Evolutionary conservation across 495 filamentous ascomycete species (phyloP).

Genomic region (Hyaloscypha finlandica): DNA sequence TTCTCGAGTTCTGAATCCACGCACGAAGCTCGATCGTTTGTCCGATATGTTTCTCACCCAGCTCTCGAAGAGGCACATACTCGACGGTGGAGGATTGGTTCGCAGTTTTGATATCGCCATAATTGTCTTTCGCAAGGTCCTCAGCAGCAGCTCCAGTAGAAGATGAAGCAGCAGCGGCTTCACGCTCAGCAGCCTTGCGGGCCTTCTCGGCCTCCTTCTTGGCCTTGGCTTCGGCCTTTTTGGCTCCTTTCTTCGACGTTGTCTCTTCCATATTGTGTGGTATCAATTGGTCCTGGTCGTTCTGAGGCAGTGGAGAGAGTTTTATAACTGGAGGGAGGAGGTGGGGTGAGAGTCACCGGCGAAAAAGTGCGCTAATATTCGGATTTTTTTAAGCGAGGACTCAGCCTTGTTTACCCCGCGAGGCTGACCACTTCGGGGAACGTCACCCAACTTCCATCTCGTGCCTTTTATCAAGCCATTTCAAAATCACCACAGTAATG

Average conservation of each 20-base stretch:
- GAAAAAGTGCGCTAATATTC: conserved; percentile 11
- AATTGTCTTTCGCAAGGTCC: conserved; percentile 71
- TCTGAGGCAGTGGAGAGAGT: not conserved
- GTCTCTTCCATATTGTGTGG: conserved; percentile 27
- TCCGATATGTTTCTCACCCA: conserved; percentile 62
- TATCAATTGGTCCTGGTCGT: not conserved
- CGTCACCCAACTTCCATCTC: not conserved
- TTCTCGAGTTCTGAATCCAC: conserved; percentile 82
- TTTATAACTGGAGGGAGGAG: not conserved
- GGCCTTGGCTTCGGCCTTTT: conserved; percentile 53
- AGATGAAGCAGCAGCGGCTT: conserved; percentile 37
- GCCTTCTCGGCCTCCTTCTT: conserved; percentile 56
- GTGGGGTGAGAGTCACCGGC: conserved; percentile 26
- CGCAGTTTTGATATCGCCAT: conserved; percentile 49
- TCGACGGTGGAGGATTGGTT: conserved; percentile 34
- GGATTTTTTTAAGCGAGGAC: conserved; percentile 19
- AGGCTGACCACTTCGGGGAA: conserved; percentile 15
- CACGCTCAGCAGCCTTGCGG: conserved; percentile 49
- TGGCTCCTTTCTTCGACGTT: conserved; percentile 55
- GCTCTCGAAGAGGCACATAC: conserved; percentile 49
- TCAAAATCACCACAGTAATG: too few species aligned
- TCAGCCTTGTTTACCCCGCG: conserved; percentile 28
- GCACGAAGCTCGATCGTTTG: conserved; percentile 80
- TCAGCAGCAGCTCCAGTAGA: conserved; percentile 54
- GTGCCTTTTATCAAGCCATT: not conserved